A percentile compares a stretch with the other conserved stretches of the same genome.
Conservation (phyloP, 106 monocot species). For the Posidonia australis region DNA sequence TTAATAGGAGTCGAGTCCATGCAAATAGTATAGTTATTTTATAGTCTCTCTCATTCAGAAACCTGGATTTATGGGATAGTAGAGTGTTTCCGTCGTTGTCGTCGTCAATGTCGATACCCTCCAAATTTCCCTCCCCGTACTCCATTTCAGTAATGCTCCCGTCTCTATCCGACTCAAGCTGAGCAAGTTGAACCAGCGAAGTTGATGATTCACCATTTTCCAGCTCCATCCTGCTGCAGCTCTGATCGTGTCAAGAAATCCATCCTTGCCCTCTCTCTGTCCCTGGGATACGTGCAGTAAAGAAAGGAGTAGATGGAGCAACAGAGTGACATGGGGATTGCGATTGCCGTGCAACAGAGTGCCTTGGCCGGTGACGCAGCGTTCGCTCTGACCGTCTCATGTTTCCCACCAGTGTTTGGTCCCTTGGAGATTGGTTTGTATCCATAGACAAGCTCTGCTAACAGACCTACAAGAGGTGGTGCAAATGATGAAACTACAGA, state of each 20-base stretch:
- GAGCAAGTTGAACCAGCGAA: conserved; percentile 2
- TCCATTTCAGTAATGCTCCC: conserved; percentile 23
- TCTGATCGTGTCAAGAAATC: conserved; percentile 58
- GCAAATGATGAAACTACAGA: conserved; percentile 77
- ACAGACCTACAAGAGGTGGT: conserved; percentile 73
- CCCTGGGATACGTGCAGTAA: conserved; percentile 72
- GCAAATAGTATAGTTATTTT: no score
- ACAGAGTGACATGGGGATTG: conserved; percentile 67
- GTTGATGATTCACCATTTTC: conserved; percentile 9
- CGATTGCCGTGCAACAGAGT: conserved; percentile 70
- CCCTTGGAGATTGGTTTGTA: conserved; percentile 34
- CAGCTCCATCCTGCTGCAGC: conserved; percentile 43
- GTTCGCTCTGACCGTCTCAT: conserved; percentile 60
- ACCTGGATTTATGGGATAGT: background rate
- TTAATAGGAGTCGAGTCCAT: no score
- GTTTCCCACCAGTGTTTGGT: conserved; percentile 8
- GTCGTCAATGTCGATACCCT: no score
- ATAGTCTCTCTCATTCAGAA: background rate
- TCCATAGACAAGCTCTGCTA: conserved; percentile 61
- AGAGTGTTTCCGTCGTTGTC: conserved; percentile 26
- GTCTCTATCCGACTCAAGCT: conserved; percentile 5
- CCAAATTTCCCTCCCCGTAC: conserved; percentile 32
- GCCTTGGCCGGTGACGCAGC: conserved; percentile 71
- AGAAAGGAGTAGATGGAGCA: conserved; percentile 77
- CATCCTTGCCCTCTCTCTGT: conserved; percentile 70